phyloP scores from a whole-genome alignment of 371 early-diverging fungal genomes.

The Mucor piriformis region DNA sequence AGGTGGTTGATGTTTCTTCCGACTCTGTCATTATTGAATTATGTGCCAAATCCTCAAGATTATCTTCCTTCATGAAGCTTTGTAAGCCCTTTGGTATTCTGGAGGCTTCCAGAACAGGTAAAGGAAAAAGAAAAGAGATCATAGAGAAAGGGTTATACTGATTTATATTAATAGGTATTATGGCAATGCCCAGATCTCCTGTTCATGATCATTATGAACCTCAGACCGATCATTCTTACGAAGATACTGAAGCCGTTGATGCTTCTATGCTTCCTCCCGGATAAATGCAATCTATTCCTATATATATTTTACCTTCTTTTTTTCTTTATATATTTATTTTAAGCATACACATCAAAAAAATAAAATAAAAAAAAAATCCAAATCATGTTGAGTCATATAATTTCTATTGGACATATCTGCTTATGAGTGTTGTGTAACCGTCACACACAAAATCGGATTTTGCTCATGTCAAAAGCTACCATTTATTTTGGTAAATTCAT shows the following conservation, averaged over 20 bases:
- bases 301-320: background rate
- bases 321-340: slow-evolving; percentile 3
- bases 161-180: slow-evolving; percentile 59
- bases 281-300: slow-evolving; percentile 47
- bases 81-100: slow-evolving; percentile 93
- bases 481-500: too few relatives aligned
- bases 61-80: slow-evolving; percentile 90
- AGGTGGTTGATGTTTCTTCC: slow-evolving; percentile 87
- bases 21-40: slow-evolving; percentile 86
- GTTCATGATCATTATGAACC: slow-evolving; percentile 73
- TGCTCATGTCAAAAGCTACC: background rate
- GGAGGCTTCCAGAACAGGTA: slow-evolving; percentile 92
- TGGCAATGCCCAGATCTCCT: slow-evolving; percentile 93
- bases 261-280: slow-evolving; percentile 91
- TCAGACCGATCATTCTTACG: slow-evolving; percentile 52
- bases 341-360: background rate
- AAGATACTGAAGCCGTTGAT: slow-evolving; percentile 74
- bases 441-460: background rate
- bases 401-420: slow-evolving; percentile 9
- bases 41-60: slow-evolving; percentile 83
- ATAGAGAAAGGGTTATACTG: too few relatives aligned
- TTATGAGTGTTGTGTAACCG: slow-evolving; percentile 3
- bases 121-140: background rate
- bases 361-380: slow-evolving; percentile 1
- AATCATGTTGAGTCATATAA: slow-evolving; percentile 15